Evolutionary conservation across 352 stramenopile genomes (phyloP), one percentile per base, ranked within the genome.

Genomic region (Aphanomyces invadans): DNA sequence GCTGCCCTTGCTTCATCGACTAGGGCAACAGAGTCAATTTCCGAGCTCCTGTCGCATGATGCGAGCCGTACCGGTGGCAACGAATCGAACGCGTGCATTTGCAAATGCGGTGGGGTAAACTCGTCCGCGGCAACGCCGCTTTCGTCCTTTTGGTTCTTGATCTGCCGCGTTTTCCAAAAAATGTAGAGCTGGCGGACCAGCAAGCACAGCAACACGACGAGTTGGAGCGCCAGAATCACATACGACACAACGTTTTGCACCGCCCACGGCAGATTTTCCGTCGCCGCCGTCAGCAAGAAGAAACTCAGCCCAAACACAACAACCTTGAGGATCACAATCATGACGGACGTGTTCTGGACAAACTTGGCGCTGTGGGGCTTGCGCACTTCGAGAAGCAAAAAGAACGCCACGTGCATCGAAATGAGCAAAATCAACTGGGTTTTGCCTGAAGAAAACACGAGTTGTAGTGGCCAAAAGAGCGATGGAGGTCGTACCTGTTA

Each of bases 241-340:
- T 86, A 70, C 39, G 79, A 87, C 25, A 89, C 84, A 61, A 77
- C 75, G 62, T 87, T 87, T 70, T 88, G 80, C 28, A 88, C 64
- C 67, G 77, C 76, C 0, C 73, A 76, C 28, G 80, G 80, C 69
- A 89, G 82, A 2, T 86, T 77, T 28, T 72, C 74, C 17, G 76
- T 51, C 19, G 78, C 76, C 3, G 79, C 81, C 10, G 67, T 88
- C 68, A 89, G 77, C 3, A 89, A 62, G 69, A 89, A 86, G 62
- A 89, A 88, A 54, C 78, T 89, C 51, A 89, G 67, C 62, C 87
- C 76, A 21, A 89, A 76, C 36, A 85, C 75, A 12, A 79, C 75
- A 62, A 89, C 87, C 70, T 89, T 89, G 78, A 89, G 84, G 64
- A 89, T 79, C 31, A 76, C 85, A 45, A 89, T 79, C 54, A 89